Evolutionary conservation across 331 rosid species (phyloP).

Genomic region (Rhamnella rubrinervis): DNA sequence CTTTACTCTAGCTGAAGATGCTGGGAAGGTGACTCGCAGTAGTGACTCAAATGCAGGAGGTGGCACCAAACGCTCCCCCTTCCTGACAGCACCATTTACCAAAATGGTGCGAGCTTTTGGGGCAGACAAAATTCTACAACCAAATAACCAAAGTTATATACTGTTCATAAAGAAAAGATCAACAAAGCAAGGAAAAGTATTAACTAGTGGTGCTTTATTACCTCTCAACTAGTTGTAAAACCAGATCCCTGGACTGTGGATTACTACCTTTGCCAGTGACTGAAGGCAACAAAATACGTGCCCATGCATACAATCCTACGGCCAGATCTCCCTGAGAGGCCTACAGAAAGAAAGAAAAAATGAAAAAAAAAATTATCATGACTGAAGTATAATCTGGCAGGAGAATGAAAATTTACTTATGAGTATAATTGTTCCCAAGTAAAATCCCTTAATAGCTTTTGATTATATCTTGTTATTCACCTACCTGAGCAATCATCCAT

Average conservation of each 20-base stretch:
- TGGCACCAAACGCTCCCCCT: constrained; percentile 87
- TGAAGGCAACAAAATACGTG: constrained; percentile 70
- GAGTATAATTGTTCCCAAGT: background rate
- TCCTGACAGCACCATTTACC: constrained; percentile 85
- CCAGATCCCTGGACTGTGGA: constrained; percentile 86
- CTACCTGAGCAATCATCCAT: constrained; percentile 88
- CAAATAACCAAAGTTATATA: constrained; percentile 17
- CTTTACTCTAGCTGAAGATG: constrained; percentile 81
- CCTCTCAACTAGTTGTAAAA: constrained; percentile 89
- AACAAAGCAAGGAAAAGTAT: background rate
- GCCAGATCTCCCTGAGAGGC: constrained; percentile 75
- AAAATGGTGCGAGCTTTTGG: constrained; percentile 83
- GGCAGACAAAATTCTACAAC: constrained; percentile 71
- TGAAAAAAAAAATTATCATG: background rate
- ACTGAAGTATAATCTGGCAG: constrained; percentile 22
- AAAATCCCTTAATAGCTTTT: constrained; percentile 2
- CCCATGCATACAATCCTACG: constrained; percentile 85
- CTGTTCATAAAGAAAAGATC: background rate
- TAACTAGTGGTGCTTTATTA: constrained; percentile 25
- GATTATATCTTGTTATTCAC: constrained; percentile 7
- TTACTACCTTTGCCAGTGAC: constrained; percentile 65
- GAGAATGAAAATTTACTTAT: background rate
- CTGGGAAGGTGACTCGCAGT: constrained; percentile 67
- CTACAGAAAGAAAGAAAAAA: constrained; percentile 33
- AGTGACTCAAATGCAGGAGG: constrained; percentile 74